phyloP scores from a whole-genome alignment of 2,329 filamentous ascomycete genomes.

The Hortaea werneckii region DNA sequence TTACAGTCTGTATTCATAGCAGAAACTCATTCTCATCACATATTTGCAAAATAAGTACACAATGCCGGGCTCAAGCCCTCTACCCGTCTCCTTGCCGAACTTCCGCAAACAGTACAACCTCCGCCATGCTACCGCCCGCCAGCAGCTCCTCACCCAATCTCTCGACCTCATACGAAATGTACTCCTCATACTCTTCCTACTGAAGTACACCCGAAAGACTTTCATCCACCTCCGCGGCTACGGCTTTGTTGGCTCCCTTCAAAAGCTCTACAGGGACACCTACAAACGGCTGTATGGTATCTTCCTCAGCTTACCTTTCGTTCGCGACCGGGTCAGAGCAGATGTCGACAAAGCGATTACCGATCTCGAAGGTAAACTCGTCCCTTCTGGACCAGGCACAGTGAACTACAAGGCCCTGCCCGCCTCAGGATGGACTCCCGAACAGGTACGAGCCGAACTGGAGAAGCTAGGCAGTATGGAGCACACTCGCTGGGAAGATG shows the following conservation, averaged over 20 bases:
- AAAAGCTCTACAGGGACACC: conserved; percentile 61
- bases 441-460: conserved; percentile 71
- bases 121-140: conserved; percentile 11
- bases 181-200: conserved; percentile 77
- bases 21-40: too few relatives aligned
- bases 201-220: conserved; percentile 69
- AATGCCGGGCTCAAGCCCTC: conserved; percentile 7
- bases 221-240: conserved; percentile 83
- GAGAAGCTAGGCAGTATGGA: conserved; percentile 72
- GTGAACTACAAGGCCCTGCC: conserved; percentile 68
- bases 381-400: conserved; percentile 60
- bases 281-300: conserved; percentile 70
- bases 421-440: conserved; percentile 70
- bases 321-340: conserved; percentile 73
- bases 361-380: conserved; percentile 75
- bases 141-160: conserved; percentile 15
- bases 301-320: conserved; percentile 77
- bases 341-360: conserved; percentile 71
- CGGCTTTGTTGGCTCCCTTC: conserved; percentile 68
- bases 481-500: conserved; percentile 95
- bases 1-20: too few relatives aligned
- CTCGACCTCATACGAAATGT: conserved; percentile 58
- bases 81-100: conserved; percentile 8
- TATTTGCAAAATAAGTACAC: not conserved
- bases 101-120: conserved; percentile 16